Base-by-base conservation (phyloP, 2,329 filamentous ascomycete genomes). In the Aotearoamyces nothofagi region DNA sequence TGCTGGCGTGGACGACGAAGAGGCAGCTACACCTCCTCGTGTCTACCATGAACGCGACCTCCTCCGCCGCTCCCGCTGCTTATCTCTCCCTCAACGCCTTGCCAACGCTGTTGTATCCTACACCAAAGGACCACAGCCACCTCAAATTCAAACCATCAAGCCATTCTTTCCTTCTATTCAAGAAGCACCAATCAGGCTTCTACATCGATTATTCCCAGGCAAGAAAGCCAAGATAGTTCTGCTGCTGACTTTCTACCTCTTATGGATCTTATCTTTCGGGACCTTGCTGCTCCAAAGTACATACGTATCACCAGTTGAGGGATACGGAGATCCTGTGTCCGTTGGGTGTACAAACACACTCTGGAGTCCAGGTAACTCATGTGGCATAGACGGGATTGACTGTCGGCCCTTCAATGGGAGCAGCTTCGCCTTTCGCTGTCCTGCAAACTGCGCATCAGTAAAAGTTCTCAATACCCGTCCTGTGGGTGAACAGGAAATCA, bases 371-470 rank as follows among this genome's bases (percentile, higher is more conserved):
- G 74, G 71, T 17, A 86, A 84, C 45, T 57, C 56, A 9, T 90
- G 81, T 48, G 80, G 79, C 1, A 45, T 87, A 9, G 72, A 87
- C 39, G 81, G 81, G 5, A 69, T 72, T 35, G 59, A 70, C 29
- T 90, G 81, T 45, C 69, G 79, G 6, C 81, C 81, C 0, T 90
- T 90, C 44, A 66, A 65, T 33, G 74, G 72, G 38, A 67, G 59
- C 32, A 69, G 70, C 1, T 73, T 83, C 41, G 62, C 78, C 1
- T 90, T 90, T 46, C 63, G 75, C 31, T 90, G 81, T 44, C 71
- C 78, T 2, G 78, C 73, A 10, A 74, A 72, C 42, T 90, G 81
- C 49, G 66, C 64, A 24, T 67, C 65, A 42, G 67, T 69, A 32
- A 60, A 67, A 39, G 59, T 80, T 2, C 56, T 80, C 20, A 80